Conservation (phyloP, 805 yeast species). For the Millerago galiae region DNA sequence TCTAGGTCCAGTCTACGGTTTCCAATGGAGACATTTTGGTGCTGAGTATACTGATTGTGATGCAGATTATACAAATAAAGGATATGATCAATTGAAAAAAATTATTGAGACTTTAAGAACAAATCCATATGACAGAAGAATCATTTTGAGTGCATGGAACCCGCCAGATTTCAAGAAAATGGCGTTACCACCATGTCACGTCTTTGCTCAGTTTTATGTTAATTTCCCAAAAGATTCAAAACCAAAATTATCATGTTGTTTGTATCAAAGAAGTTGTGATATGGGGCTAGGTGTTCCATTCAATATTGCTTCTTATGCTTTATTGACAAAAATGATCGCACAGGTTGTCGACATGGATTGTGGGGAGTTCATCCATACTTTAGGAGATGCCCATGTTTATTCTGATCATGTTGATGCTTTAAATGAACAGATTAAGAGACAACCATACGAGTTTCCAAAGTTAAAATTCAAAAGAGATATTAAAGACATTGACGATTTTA, state of each 20-base stretch:
- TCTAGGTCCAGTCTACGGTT: constrained; percentile 96
- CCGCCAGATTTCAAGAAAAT: constrained; percentile 89
- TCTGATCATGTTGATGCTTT: constrained; percentile 90
- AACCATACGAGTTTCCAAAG: constrained; percentile 77
- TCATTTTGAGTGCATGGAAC: constrained; percentile 96
- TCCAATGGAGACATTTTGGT: constrained; percentile 99
- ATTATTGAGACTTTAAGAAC: constrained; percentile 74
- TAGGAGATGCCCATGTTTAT: constrained; percentile 97
- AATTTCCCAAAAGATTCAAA: constrained; percentile 58
- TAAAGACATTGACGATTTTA: constrained; percentile 76
- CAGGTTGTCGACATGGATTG: constrained; percentile 92
- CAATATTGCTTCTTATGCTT: constrained; percentile 93
- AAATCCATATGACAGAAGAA: constrained; percentile 91
- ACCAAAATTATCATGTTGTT: constrained; percentile 76
- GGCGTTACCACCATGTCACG: constrained; percentile 99
- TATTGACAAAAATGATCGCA: constrained; percentile 91
- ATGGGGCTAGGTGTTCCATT: constrained; percentile 99
- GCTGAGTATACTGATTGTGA: constrained; percentile 87
- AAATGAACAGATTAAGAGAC: constrained; percentile 67
- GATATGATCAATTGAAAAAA: constrained; percentile 82
- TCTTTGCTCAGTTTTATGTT: constrained; percentile 92
- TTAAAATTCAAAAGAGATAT: constrained; percentile 64
- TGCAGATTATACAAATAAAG: constrained; percentile 79
- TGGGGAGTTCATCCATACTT: constrained; percentile 89
- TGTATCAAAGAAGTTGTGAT: constrained; percentile 97